phyloP scores from a whole-genome alignment of 139 green algal genomes.

The Volvox reticuliferus region DNA sequence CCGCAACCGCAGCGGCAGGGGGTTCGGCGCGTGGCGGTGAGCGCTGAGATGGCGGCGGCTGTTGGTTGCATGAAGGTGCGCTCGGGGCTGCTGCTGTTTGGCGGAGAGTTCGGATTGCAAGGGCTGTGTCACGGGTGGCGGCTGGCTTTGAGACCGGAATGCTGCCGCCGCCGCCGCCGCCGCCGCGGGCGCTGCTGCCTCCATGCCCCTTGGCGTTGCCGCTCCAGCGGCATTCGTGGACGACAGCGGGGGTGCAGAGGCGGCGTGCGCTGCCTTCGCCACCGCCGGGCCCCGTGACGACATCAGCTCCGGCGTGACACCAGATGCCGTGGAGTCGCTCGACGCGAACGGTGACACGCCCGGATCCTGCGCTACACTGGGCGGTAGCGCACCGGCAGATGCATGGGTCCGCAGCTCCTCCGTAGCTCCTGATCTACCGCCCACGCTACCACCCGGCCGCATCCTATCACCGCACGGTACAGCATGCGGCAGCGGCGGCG shows the following conservation, averaged over 20 bases:
- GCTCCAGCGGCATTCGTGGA: no score
- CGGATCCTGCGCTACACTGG: background rate
- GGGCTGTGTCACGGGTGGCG: background rate
- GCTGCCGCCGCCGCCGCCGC: no score
- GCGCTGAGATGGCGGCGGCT: background rate
- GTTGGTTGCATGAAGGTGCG: background rate
- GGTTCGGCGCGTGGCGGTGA: background rate
- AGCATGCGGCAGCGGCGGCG: background rate
- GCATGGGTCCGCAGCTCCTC: background rate
- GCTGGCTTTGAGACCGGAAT: background rate
- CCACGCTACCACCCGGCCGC: no score
- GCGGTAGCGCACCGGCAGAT: background rate
- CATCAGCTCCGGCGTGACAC: background rate
- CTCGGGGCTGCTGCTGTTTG: no score
- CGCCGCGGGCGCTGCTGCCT: no score
- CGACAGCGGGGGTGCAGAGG: background rate
- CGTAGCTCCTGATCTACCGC: no score
- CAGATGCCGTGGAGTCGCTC: background rate
- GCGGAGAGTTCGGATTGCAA: background rate
- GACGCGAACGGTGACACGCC: background rate
- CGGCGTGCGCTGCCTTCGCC: background rate
- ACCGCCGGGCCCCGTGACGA: no score
- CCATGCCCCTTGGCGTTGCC: no score
- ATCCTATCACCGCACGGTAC: no score
- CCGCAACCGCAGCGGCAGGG: constrained; percentile 31